phyloP scores from a whole-genome alignment of 2,329 filamentous ascomycete genomes.

The Scedosporium boydii region DNA sequence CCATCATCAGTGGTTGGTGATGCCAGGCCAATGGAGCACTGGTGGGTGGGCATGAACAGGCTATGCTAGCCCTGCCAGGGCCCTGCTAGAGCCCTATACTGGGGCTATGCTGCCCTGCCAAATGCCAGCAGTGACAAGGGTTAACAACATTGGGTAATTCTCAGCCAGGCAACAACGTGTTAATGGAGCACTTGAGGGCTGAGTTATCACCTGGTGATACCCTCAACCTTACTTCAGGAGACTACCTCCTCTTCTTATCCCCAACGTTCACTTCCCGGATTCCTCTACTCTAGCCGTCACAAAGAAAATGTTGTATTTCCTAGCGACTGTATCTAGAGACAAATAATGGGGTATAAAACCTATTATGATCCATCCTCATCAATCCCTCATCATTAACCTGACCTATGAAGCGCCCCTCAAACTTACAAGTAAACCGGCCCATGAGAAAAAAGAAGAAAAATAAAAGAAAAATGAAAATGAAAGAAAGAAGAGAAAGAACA shows the following conservation, averaged over 20 bases:
- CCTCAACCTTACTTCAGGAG: not conserved
- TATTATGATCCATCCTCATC: not conserved
- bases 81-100: too few relatives aligned
- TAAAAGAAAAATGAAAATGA: not conserved
- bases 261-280: not conserved
- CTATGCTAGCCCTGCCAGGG: too few relatives aligned
- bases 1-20: too few relatives aligned
- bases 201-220: too few relatives aligned
- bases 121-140: too few relatives aligned
- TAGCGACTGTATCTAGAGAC: not conserved
- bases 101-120: too few relatives aligned
- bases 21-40: too few relatives aligned
- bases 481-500: constrained; percentile 3
- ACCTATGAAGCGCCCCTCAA: not conserved
- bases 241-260: too few relatives aligned
- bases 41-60: too few relatives aligned
- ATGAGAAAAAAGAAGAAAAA: not conserved
- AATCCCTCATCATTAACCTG: not conserved
- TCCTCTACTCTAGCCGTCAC: not conserved
- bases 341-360: not conserved
- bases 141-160: too few relatives aligned
- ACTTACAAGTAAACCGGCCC: not conserved
- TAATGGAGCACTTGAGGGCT: too few relatives aligned
- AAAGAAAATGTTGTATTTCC: not conserved
- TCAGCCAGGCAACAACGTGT: too few relatives aligned